phyloP scores from a whole-genome alignment of 352 stramenopile species.

The Phytophthora boehmeriae region DNA sequence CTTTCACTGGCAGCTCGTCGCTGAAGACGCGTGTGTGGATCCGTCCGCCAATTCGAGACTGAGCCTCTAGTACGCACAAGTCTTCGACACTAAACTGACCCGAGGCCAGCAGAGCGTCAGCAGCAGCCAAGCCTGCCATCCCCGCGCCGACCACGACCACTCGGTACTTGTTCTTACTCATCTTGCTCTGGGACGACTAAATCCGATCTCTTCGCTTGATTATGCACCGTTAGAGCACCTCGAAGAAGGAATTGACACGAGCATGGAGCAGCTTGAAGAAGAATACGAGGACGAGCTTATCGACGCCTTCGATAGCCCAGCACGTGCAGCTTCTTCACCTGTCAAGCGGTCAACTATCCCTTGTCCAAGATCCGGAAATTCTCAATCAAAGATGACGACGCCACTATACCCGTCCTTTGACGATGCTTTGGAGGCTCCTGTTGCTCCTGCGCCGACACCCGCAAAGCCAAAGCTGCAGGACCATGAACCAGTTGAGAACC shows the following conservation, averaged over 20 bases:
- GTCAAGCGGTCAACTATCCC: not conserved
- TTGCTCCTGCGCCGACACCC: constrained; percentile 2
- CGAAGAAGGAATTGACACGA: constrained; percentile 13
- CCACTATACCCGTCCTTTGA: constrained; percentile 44
- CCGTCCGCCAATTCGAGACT: constrained; percentile 49
- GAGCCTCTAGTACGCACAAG: constrained; percentile 53
- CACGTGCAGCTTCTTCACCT: constrained; percentile 4
- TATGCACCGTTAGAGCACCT: constrained; percentile 7
- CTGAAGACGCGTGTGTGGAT: constrained; percentile 52
- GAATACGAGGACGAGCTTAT: constrained; percentile 62
- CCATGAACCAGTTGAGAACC: not conserved
- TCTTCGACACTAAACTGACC: constrained; percentile 29
- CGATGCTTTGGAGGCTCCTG: constrained; percentile 1
- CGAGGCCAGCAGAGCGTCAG: constrained; percentile 39
- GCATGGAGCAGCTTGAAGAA: constrained; percentile 34
- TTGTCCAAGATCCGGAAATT: constrained; percentile 10
- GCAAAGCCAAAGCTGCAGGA: not conserved
- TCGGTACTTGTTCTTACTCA: constrained; percentile 21
- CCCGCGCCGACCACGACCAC: constrained; percentile 55
- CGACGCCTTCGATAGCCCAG: constrained; percentile 62
- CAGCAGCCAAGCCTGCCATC: constrained; percentile 49
- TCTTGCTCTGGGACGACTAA: constrained; percentile 17
- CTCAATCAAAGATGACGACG: constrained; percentile 1
- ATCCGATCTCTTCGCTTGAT: not conserved
- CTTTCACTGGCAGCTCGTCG: constrained; percentile 39